These are phyloP conservation scores for Elsinoe australis DNA, from an alignment of 2,329 filamentous ascomycete genomes.

Conservation along the genomic window DNA sequence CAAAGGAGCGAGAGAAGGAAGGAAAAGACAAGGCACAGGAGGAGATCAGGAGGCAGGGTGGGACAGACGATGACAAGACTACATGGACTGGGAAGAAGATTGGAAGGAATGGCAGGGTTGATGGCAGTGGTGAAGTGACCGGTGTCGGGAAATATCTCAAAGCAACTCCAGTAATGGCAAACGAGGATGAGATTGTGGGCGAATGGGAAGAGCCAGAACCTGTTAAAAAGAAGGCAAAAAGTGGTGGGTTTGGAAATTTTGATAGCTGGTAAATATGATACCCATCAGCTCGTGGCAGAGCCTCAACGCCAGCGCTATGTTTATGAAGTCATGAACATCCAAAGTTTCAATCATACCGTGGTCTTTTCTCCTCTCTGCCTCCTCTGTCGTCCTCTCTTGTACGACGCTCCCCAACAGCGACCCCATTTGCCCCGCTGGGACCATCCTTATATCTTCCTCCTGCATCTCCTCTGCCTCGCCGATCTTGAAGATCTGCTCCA, in stretches of 20 bases:
- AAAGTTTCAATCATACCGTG: conserved; percentile 32
- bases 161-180: conserved; percentile 33
- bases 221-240: conserved; percentile 65
- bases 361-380: conserved; percentile 39
- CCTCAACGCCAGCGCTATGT: conserved; percentile 12
- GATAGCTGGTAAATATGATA: conserved; percentile 40
- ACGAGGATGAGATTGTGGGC: conserved; percentile 54
- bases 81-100: conserved; percentile 97
- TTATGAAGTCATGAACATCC: no score
- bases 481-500: conserved; percentile 56
- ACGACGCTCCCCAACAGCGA: conserved; percentile 59
- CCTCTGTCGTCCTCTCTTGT: conserved; percentile 34
- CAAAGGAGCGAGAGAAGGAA: conserved; percentile 18
- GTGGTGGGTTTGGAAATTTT: conserved; percentile 85
- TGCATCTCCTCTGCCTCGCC: conserved; percentile 38
- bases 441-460: conserved; percentile 58
- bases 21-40: conserved; percentile 35
- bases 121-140: conserved; percentile 40
- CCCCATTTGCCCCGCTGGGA: conserved; percentile 60
- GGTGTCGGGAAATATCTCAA: conserved; percentile 78
- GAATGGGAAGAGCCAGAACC: conserved; percentile 59
- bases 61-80: conserved; percentile 76
- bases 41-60: conserved; percentile 56
- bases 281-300: conserved; percentile 2
- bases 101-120: conserved; percentile 55